Conservation (phyloP, 2,329 filamentous ascomycete genomes). For the Botrytis elliptica region DNA sequence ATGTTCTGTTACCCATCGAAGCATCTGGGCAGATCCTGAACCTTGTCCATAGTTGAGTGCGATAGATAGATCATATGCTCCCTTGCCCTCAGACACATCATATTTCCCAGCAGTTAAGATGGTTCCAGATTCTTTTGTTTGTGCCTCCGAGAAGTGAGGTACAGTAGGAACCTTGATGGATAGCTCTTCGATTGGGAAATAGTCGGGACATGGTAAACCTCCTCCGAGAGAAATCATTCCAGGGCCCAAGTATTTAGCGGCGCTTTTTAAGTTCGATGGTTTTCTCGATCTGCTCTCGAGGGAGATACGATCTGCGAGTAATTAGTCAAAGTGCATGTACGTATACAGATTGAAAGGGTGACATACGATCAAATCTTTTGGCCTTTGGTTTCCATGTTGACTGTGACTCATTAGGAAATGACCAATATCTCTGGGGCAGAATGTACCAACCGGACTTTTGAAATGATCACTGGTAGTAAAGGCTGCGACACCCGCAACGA, state of each 20-base stretch:
- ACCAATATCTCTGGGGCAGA: not conserved
- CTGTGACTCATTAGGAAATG: constrained; percentile 40
- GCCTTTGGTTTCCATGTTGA: constrained; percentile 67
- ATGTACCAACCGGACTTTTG: constrained; percentile 63
- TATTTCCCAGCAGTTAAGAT: constrained; percentile 75
- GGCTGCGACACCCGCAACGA: constrained; percentile 75
- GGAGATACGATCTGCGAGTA: constrained; percentile 51
- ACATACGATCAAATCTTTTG: constrained; percentile 81
- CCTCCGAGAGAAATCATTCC: constrained; percentile 89
- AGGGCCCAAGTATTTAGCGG: constrained; percentile 47
- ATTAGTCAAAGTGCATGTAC: constrained; percentile 22
- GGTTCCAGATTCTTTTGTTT: constrained; percentile 59
- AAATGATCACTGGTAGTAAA: constrained; percentile 78
- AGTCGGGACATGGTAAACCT: constrained; percentile 81
- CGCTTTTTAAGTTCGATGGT: constrained; percentile 59
- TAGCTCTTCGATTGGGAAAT: constrained; percentile 87
- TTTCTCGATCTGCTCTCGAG: constrained; percentile 59
- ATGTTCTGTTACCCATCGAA: constrained; percentile 91
- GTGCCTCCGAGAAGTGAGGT: constrained; percentile 68
- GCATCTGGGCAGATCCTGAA: constrained; percentile 78
- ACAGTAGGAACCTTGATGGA: constrained; percentile 69
- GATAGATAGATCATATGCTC: constrained; percentile 72
- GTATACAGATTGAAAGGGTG: constrained; percentile 22
- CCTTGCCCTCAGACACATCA: constrained; percentile 63
- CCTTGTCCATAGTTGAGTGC: constrained; percentile 93